phyloP scores from a whole-genome alignment of 441 rosid species.

The Pelargonium myrrhifolium region DNA sequence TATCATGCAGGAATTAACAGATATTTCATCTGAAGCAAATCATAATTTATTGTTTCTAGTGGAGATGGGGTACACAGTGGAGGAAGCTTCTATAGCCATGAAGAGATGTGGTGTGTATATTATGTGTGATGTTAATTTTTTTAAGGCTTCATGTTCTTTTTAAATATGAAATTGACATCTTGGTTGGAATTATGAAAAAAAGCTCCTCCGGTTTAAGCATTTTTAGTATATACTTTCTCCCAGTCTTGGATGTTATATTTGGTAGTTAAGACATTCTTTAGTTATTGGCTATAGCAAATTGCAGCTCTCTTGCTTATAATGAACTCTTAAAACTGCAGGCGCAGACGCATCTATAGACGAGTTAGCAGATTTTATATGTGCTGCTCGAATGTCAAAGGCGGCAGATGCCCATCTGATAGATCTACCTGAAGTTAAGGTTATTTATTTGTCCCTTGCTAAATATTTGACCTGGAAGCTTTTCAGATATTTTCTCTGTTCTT shows the following conservation, averaged over 20 bases:
- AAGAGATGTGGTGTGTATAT: conserved; percentile 72
- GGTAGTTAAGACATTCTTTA: background rate
- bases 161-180: too few species aligned
- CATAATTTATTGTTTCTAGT: conserved; percentile 33
- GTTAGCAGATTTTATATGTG: conserved; percentile 69
- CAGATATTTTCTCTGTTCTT: background rate
- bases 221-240: too few species aligned
- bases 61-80: conserved; percentile 61
- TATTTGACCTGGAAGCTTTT: conserved; percentile 24
- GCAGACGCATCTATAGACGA: conserved; percentile 45
- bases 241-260: too few species aligned
- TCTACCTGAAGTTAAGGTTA: conserved; percentile 58
- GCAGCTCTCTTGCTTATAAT: conserved; percentile 9
- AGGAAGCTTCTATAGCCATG: conserved; percentile 65
- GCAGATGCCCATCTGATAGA: conserved; percentile 47
- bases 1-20: conserved; percentile 27
- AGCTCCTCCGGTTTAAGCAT: too few species aligned
- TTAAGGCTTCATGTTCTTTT: too few species aligned
- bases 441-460: conserved; percentile 3
- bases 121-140: background rate
- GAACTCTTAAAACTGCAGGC: conserved; percentile 39
- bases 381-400: conserved; percentile 64
- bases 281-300: background rate
- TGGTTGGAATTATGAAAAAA: too few species aligned
- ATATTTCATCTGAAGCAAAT: conserved; percentile 32